Base-by-base conservation (phyloP, 169 alveolate species). In the Plasmodium gonderi region DNA sequence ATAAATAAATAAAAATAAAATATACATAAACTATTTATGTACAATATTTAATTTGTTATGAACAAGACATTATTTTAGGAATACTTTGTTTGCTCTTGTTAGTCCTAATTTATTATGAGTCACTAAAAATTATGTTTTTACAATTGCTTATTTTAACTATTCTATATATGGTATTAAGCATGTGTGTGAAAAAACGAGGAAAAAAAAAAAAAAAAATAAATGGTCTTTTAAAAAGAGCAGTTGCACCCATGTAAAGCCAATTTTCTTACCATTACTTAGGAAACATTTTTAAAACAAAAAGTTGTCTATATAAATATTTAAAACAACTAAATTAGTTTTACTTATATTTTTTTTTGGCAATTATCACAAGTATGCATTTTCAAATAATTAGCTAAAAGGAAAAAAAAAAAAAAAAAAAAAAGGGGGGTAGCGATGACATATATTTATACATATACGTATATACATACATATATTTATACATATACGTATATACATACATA, bases 401-500 rank as follows among this genome's bases (percentile, higher is more conserved):
- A 60, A 26, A 5, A 60, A 17, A 79, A 31, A 79, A 36, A 45
- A 79, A 20, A 14, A 79, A 79, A 60, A 8, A 65, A 42, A 60
- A 7, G 31, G 65, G 12, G 64, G 38, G 20, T 0, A n/a, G n/a
- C n/a, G n/a, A n/a, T n/a, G n/a, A n/a, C n/a, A n/a, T n/a, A n/a
- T 14, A 72, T 72, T 3, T n/a, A 14, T n/a, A 8, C 3, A 42
- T 42, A 72, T 14, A n/a, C 40, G 23, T 8, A 8, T 72, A 14
- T 42, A 8, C n/a, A 65, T 82, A 81, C 23, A 51, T 83, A 83
- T 68, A 69, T 68, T 51, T 81, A 49, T 81, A 54, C 51, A 81
- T 14, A 68, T 49, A 33, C 45, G 40, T 78, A 12, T 51, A 31
- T 23, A 17, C 54, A 79, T 8, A 23, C 14, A 31, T 31, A 49